phyloP scores from a whole-genome alignment of 139 green algal genomes.

The Closterium sp. region DNA sequence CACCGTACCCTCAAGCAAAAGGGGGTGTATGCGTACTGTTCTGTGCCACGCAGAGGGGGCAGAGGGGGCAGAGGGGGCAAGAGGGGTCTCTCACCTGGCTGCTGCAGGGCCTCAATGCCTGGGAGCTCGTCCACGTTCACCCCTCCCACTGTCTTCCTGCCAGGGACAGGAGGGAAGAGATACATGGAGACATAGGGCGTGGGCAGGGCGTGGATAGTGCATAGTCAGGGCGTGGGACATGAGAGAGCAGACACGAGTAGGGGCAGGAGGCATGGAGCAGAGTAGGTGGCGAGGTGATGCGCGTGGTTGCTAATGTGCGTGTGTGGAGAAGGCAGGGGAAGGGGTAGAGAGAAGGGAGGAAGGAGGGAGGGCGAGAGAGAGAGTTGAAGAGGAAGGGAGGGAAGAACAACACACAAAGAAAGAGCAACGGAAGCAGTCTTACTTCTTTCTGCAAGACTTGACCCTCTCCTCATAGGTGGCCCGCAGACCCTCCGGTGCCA shows the following conservation, averaged over 20 bases:
- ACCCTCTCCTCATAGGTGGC: constrained; percentile 9
- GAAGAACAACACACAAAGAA: neutral
- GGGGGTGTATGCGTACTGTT: no score
- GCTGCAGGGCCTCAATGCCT: constrained; percentile 35
- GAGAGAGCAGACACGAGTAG: no score
- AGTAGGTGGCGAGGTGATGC: no score
- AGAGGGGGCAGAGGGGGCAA: neutral
- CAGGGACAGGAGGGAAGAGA: neutral
- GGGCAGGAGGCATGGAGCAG: no score
- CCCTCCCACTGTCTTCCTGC: constrained; percentile 44
- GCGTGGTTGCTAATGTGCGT: no score
- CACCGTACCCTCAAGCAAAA: no score
- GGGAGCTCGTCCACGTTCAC: constrained; percentile 42
- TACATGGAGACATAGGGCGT: no score
- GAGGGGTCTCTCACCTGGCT: constrained; percentile 21
- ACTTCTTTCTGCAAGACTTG: neutral
- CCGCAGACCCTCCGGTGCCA: constrained; percentile 51
- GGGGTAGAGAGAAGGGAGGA: neutral
- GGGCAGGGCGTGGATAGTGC: no score
- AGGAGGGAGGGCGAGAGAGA: neutral
- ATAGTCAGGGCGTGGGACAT: no score
- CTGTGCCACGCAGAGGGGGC: no score
- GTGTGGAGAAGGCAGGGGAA: no score
- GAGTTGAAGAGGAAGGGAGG: neutral
- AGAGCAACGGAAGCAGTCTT: neutral